Evolutionary conservation across 306 rosid species (phyloP).

Genomic region (Hippophae gyantsensis): DNA sequence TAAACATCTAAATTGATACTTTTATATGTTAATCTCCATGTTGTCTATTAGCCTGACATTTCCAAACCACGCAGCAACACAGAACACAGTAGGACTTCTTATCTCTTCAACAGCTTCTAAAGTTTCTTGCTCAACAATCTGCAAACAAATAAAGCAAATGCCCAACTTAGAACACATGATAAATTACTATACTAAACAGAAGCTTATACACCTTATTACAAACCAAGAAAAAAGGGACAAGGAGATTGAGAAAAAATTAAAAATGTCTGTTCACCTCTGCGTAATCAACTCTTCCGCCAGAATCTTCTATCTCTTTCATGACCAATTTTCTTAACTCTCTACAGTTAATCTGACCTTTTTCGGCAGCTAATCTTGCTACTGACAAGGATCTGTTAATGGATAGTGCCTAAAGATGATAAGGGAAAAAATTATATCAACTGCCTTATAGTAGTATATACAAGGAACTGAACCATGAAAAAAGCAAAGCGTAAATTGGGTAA

Average conservation of each 20-base stretch:
- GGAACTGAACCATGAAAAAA: too few species aligned
- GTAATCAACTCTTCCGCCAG: conserved; percentile 82
- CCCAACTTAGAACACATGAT: not conserved
- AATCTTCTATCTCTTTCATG: conserved; percentile 40
- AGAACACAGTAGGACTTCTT: conserved; percentile 60
- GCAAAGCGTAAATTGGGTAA: not conserved
- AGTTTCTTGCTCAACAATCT: conserved; percentile 73
- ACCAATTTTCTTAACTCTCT: conserved; percentile 40
- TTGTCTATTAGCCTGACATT: conserved; percentile 72
- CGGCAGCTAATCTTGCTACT: conserved; percentile 51
- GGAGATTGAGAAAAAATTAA: not conserved
- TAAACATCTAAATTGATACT: not conserved
- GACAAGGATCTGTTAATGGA: conserved; percentile 66
- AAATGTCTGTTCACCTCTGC: conserved; percentile 52
- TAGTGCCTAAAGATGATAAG: conserved; percentile 40
- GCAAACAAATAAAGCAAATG: conserved; percentile 8
- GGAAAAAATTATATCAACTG: not conserved
- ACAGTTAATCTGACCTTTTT: conserved; percentile 49
- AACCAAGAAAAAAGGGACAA: too few species aligned
- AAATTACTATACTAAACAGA: too few species aligned
- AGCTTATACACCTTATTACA: too few species aligned
- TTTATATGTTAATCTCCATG: conserved; percentile 54
- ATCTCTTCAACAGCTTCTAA: conserved; percentile 52
- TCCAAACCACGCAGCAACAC: conserved; percentile 86
- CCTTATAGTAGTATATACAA: not conserved